Base-by-base conservation (phyloP, 2,329 filamentous ascomycete genomes). In the Cordyceps farinosa region DNA sequence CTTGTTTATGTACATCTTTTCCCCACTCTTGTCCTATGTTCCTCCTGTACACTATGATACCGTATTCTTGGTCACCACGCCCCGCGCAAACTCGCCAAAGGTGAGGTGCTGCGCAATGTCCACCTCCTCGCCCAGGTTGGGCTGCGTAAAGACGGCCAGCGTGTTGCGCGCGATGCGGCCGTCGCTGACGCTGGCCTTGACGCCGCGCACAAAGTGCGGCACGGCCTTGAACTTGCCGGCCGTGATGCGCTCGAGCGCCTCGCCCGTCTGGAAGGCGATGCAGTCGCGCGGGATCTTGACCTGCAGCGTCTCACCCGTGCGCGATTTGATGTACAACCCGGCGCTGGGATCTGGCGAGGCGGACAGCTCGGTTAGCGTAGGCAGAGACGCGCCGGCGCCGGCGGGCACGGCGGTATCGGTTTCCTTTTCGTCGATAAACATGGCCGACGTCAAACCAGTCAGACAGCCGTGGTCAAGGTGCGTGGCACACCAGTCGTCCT, bases 141-240 rank as follows among this genome's bases (percentile, higher is more conserved):
- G 95, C 82, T 99, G 95, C 64, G 94, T 99, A 72, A 98, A 99
- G 10, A 98, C 92, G 0, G 95, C 95, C 68, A 99, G 77, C 10
- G 95, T 99, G 77, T 98, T 98, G 64, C 90, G 80, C 34, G 90
- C 90, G 65, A 93, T 83, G 34, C 79, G 78, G 2, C 79, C 80
- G 15, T 77, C 78, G 63, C 81, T 75, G 44, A 75, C 78, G 51
- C 81, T 83, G 1, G 84, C 80, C 67, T 84, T 82, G 5, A 90
- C 87, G 0, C 93, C 94, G 67, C 89, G 84, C 9, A 99, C 95
- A 75, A 96, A 98, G 79, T 99, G 95, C 68, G 95, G 94, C 65
- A 98, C 95, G 1, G 95, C 95, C 76, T 90, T 91, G 80, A 99
- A 97, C 71, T 86, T 87, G 10, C 95, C 95, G n/a, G 84, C 81